Base-by-base conservation (phyloP, 1,284 basidiomycete species). In the Ganoderma lucidum region DNA sequence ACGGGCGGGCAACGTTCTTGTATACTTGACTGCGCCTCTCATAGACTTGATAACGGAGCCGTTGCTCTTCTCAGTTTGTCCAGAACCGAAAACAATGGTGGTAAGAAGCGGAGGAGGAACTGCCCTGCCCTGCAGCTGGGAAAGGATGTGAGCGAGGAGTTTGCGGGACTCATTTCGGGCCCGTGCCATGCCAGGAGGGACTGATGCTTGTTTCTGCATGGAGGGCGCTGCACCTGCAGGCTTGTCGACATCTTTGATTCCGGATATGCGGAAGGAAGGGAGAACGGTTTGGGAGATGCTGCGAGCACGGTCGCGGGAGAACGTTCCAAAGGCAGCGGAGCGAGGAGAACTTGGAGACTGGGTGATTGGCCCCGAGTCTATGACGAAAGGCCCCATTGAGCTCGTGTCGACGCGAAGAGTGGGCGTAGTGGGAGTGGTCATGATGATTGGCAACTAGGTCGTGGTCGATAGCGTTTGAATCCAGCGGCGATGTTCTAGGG, bases 131-230 rank as follows among this genome's bases (percentile, higher is more conserved):
- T 85, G 84, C 39, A 93, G 82, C 73, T 91, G 88, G 9, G 80
- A 80, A 19, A 92, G 79, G 41, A 90, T 82, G 76, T 90, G 87
- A 0, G 84, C 83, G 10, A 91, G 80, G 39, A 90, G 81, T 75
- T 91, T 91, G 53, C 86, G 83, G 9, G 87, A 86, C 77, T 90
- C 90, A 66, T 84, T 84, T 35, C 81, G 81, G 35, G 86, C 85
- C 71, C 83, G 80, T 64, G 78, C 78, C 37, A 77, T 78, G 12
- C 80, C 79, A 41, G 82, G 75, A 15, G 75, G 66, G 3, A 68
- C 70, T n/a, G 53, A 63, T 71, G 67, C 8, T 14, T 65, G 56
- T 41, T 61, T 62, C 39, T 28, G 39, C 14, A 17, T 23, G 8
- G 48, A 37, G 1, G 28, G 6, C 6, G 10, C 53, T 32, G 64